Evolutionary conservation across 2,329 filamentous ascomycete species (phyloP).

Genomic region (Neonectria punicea): DNA sequence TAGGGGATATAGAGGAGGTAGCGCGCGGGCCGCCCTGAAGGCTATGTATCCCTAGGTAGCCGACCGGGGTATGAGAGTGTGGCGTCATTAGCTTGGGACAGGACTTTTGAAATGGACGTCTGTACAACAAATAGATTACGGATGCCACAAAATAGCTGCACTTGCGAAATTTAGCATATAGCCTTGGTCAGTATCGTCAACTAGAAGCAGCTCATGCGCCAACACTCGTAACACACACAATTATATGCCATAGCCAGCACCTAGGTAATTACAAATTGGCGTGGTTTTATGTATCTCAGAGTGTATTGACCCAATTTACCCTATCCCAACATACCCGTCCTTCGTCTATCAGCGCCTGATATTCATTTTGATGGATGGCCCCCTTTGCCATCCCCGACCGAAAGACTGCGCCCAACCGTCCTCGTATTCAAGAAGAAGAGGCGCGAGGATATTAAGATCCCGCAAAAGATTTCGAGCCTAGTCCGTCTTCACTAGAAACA

Average conservation of each 20-base stretch:
- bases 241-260: background rate
- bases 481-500: conserved; percentile 1
- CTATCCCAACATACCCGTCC: background rate
- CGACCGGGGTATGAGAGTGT: no score
- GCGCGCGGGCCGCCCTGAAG: no score
- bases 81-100: no score
- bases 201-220: background rate
- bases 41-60: no score
- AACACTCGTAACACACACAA: background rate
- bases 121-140: no score
- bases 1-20: no score
- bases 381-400: background rate
- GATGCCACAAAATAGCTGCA: no score
- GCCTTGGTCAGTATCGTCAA: no score
- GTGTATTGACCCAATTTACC: background rate
- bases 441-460: conserved; percentile 9
- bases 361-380: conserved; percentile 18
- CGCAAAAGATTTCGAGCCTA: conserved; percentile 10
- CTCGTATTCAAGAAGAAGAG: conserved; percentile 9
- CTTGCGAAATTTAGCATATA: no score
- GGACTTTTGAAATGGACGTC: no score
- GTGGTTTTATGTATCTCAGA: conserved; percentile 21
- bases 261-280: background rate
- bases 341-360: conserved; percentile 18
- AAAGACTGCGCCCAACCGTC: conserved; percentile 9